A percentile compares a stretch with the other conserved stretches of the same genome.
Conservation (phyloP, 1,139 yeast species). For the Geotrichum citri-aurantii region DNA sequence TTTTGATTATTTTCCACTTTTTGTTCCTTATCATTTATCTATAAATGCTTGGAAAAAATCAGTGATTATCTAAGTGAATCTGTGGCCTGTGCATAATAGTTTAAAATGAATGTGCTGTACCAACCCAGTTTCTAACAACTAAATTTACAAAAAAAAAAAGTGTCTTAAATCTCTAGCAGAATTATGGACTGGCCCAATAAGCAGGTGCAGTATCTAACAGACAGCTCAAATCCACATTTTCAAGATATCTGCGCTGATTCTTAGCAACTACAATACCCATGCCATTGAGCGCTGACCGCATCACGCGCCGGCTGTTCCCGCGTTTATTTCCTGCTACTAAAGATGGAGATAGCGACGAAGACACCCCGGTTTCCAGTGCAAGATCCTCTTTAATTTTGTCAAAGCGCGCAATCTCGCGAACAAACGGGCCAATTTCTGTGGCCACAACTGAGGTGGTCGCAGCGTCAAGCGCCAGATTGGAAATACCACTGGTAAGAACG, state of each 20-base stretch:
- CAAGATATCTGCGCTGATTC: neutral
- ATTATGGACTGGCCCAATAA: neutral
- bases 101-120: no score
- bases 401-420: conserved; percentile 29
- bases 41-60: no score
- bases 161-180: neutral
- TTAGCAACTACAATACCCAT: neutral
- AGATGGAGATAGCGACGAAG: neutral
- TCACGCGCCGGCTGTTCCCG: neutral
- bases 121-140: no score
- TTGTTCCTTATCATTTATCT: no score
- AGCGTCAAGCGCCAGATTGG: conserved; percentile 18
- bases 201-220: neutral
- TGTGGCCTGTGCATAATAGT: no score
- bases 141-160: neutral
- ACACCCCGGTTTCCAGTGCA: neutral
- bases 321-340: neutral
- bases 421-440: conserved; percentile 29
- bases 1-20: neutral
- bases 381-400: conserved; percentile 19
- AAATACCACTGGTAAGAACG: neutral
- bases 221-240: neutral
- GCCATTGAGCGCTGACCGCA: neutral
- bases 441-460: conserved; percentile 19
- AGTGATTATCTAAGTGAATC: no score